phyloP scores from a whole-genome alignment of 306 rosid genomes.

The Elaeagnus macrophylla region DNA sequence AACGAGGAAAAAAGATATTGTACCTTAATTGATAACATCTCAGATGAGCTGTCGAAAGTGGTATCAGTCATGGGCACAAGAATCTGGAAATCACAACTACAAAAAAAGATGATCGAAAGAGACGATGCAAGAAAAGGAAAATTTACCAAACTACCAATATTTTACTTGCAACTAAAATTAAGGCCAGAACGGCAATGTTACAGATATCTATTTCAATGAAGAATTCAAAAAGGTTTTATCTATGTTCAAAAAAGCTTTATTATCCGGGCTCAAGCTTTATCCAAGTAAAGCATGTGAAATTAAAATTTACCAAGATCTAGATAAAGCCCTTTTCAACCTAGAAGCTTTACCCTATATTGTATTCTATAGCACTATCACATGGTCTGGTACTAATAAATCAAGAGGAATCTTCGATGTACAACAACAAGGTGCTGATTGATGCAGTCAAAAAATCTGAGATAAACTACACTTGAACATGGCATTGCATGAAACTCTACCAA shows the following conservation, averaged over 20 bases:
- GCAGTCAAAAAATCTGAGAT: background rate
- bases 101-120: constrained; percentile 13
- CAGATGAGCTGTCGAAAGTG: too few relatives aligned
- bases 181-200: background rate
- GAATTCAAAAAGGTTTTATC: too few relatives aligned
- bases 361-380: too few relatives aligned
- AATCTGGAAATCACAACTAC: constrained; percentile 16
- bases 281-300: too few relatives aligned
- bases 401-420: background rate
- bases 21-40: too few relatives aligned
- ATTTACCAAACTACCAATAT: background rate
- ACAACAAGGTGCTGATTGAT: background rate
- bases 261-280: too few relatives aligned
- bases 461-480: background rate
- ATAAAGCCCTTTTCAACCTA: too few relatives aligned
- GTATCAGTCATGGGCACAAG: background rate
- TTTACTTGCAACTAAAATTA: background rate
- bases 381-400: background rate
- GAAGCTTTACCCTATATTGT: too few relatives aligned
- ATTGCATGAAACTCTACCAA: background rate
- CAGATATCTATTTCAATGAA: background rate
- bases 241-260: too few relatives aligned
- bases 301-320: too few relatives aligned
- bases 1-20: too few relatives aligned
- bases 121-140: constrained; percentile 6